These are phyloP conservation scores for Prunus campanulata DNA, from an alignment of 306 rosid genomes.

Conservation along the genomic window DNA sequence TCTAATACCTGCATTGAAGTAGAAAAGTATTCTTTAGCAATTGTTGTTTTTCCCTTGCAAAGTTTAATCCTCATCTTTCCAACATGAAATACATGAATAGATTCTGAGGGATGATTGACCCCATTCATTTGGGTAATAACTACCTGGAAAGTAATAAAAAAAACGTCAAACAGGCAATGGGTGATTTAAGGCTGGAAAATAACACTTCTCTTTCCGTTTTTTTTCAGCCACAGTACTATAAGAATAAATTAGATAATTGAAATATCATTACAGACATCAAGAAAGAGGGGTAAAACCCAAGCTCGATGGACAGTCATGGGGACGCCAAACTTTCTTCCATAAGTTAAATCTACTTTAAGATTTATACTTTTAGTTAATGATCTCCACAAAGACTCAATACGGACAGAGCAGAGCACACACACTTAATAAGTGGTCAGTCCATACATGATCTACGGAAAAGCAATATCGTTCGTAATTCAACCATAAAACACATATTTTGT, in stretches of 20 bases:
- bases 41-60: constrained; percentile 61
- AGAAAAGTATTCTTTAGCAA: constrained; percentile 80
- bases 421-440: background rate
- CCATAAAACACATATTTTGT: background rate
- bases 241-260: background rate
- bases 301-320: background rate
- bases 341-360: background rate
- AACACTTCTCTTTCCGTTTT: background rate
- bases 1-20: constrained; percentile 76
- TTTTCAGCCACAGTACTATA: background rate
- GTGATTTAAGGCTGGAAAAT: background rate
- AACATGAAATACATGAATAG: constrained; percentile 75
- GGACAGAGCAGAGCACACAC: background rate
- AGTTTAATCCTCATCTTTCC: constrained; percentile 95
- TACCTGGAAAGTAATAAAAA: constrained; percentile 51
- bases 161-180: background rate
- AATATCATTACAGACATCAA: background rate
- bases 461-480: background rate
- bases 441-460: background rate
- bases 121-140: constrained; percentile 81
- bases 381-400: background rate
- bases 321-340: background rate
- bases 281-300: background rate
- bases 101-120: constrained; percentile 50
- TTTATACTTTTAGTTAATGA: background rate